phyloP scores from a whole-genome alignment of 352 stramenopile genomes.

The Pythium dissotocum region DNA sequence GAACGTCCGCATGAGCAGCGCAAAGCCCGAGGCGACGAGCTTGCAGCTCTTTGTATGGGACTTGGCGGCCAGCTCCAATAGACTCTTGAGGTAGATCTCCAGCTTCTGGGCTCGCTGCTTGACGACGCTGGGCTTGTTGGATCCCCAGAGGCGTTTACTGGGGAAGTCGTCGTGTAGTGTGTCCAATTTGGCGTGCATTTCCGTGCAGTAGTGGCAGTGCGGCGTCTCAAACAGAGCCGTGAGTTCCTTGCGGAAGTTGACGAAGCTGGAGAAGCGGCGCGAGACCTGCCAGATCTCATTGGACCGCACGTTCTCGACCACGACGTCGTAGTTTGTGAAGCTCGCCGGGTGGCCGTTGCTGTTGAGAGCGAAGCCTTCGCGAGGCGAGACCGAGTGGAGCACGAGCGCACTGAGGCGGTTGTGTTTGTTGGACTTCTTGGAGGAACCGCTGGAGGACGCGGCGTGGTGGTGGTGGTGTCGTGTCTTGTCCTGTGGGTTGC shows the following conservation, averaged over 20 bases:
- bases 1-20: constrained; percentile 60
- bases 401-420: constrained; percentile 59
- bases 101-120: constrained; percentile 48
- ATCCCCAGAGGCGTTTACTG: constrained; percentile 61
- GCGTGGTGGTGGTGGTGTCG: constrained; percentile 16
- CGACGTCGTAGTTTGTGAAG: constrained; percentile 70
- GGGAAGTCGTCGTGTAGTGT: constrained; percentile 54
- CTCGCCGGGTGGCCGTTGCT: constrained; percentile 44
- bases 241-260: constrained; percentile 59
- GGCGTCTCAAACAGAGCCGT: constrained; percentile 45
- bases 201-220: constrained; percentile 67
- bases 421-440: constrained; percentile 28
- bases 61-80: constrained; percentile 55
- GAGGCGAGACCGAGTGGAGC: constrained; percentile 61
- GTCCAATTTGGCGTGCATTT: constrained; percentile 45
- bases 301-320: constrained; percentile 56
- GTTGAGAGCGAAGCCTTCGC: constrained; percentile 44
- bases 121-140: constrained; percentile 43
- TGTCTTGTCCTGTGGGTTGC: not conserved
- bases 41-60: constrained; percentile 56
- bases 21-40: constrained; percentile 50
- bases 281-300: constrained; percentile 60
- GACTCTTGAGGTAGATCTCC: constrained; percentile 52
- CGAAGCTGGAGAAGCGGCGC: constrained; percentile 69
- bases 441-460: constrained; percentile 9